Evolutionary conservation across 495 filamentous ascomycete species (phyloP), one percentile per base, ranked within the genome.

Genomic region (Aspergillus cavernicola): DNA sequence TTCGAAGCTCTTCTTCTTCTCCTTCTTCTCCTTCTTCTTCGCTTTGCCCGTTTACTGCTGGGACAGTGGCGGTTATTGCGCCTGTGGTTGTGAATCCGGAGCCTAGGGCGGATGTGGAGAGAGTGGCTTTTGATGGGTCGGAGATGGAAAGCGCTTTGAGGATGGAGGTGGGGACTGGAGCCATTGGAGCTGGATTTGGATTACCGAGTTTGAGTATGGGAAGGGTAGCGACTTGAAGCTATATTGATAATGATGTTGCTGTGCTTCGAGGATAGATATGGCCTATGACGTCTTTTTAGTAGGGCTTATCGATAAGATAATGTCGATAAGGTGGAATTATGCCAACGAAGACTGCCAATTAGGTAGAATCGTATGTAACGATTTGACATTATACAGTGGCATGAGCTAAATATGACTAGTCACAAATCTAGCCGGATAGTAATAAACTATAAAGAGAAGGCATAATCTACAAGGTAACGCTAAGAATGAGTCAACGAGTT

Each of bases 81-180:
- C 79, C 81, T 19, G 89, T 92, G 19, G 78, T 86, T 13, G 87
- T 78, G 69, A 92, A 93, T 20, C 85, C 86, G 7, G 85, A 83
- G 35, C 89, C 90, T 55, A 87, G 77, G 22, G 78, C 71, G 0
- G 80, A 66, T 18, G 90, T 74, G 44, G 76, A 83, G 50, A 78
- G 68, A 16, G 52, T 71, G 35, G 82, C 79, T 52, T 68, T 70
- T 52, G 75, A 63, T 1, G 83, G 70, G 51, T 87, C 75, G 32
- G 56, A 37, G 42, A 96, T 78, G 18, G 72, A 75, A n/a, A 96
- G 78, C 6, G 87, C 83, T 50, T 72, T 63, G 39, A 87, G 70
- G 41, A 89, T 80, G 9, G 84, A 76, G 3, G 72, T 55, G 55
- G 88, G 85, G 15, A 85, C 61, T 23, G 68, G 55, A 6, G 66